Base-by-base conservation (phyloP, 2,329 filamentous ascomycete genomes). In the Fusarium penzigii region DNA sequence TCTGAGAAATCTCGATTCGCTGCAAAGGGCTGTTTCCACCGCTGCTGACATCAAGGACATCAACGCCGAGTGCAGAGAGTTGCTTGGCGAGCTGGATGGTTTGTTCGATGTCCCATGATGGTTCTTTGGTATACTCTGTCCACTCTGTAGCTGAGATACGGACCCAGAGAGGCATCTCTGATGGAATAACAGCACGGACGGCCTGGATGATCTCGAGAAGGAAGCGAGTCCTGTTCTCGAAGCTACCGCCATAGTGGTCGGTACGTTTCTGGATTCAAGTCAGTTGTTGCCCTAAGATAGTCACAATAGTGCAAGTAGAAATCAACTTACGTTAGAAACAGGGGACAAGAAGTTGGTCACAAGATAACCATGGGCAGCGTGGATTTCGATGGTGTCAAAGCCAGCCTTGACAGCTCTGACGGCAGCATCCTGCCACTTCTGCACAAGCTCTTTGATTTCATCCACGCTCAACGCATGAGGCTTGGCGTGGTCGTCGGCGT, bases 31-130 rank as follows among this genome's bases (percentile, higher is more conserved):
- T 81, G 67, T 89, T 88, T 39, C 89, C 92, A 34, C 86, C 90
- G 1, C 85, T 86, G 62, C 86, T 91, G 51, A 96, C 84, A 68
- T 97, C 92, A 29, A 96, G 78, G 14, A 96, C 75, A 68, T 97
- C 92, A 41, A 96, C 81, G 29, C 92, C 92, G 12, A 80, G 76
- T 1, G 80, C 82, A 0, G 89, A 88, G 1, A 97, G 80, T 10
- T 87, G 75, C 66, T 69, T 68, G 45, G 65, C 65, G n/a, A 72
- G 61, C 17, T 56, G 60, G 50, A 70, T 70, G 48, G 61, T 69
- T 59, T 92, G 81, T 41, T 86, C 80, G n/a, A 87, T 63, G 5
- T 83, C 86, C 90, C 90, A 96, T 20, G 75, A 78, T 7, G 74
- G 72, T 57, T 73, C 61, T 45, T 64, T 69, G 6, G 67, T 57